Percentiles rank a stretch among this genome's conserved stretches.
These are phyloP conservation scores for Puccinia brachypodii DNA, from an alignment of 1,284 basidiomycete species.

Conservation along the genomic window DNA sequence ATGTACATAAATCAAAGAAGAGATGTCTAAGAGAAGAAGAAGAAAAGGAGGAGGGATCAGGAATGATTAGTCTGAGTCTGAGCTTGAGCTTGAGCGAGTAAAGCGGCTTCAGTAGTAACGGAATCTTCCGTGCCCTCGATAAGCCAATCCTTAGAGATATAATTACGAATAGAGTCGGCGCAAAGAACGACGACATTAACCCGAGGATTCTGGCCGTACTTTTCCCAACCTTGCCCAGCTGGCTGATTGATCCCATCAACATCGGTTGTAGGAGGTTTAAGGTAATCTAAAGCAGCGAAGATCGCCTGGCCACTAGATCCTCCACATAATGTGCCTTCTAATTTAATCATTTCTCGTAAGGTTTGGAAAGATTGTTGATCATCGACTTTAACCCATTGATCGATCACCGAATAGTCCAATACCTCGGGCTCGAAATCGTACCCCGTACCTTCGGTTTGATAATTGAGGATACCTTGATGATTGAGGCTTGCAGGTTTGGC, in stretches of 20 bases:
- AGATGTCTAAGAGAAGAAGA: no score
- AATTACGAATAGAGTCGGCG: slow-evolving; percentile 93
- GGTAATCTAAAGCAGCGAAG: slow-evolving; percentile 73
- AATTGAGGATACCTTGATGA: slow-evolving; percentile 62
- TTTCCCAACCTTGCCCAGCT: slow-evolving; percentile 66
- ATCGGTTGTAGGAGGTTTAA: slow-evolving; percentile 60
- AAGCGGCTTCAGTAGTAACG: slow-evolving; percentile 39
- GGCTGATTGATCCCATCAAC: no score
- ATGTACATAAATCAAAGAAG: no score
- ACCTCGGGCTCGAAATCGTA: slow-evolving; percentile 86
- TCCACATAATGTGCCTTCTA: slow-evolving; percentile 84
- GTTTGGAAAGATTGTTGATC: slow-evolving; percentile 79
- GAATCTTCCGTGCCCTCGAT: slow-evolving; percentile 50
- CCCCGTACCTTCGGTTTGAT: slow-evolving; percentile 90
- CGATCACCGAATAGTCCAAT: slow-evolving; percentile 60
- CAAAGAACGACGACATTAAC: slow-evolving; percentile 85
- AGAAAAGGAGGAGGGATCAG: no score
- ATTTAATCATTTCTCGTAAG: slow-evolving; percentile 75
- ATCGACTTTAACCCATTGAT: slow-evolving; percentile 80
- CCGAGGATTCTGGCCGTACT: slow-evolving; percentile 68
- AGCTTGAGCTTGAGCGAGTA: background rate
- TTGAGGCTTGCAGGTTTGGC: slow-evolving; percentile 71
- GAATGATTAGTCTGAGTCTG: no score
- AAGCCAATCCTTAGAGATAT: slow-evolving; percentile 76
- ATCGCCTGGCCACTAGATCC: slow-evolving; percentile 86